Conservation (phyloP, 768 basidiomycete genomes). For the Lactarius vividus region DNA sequence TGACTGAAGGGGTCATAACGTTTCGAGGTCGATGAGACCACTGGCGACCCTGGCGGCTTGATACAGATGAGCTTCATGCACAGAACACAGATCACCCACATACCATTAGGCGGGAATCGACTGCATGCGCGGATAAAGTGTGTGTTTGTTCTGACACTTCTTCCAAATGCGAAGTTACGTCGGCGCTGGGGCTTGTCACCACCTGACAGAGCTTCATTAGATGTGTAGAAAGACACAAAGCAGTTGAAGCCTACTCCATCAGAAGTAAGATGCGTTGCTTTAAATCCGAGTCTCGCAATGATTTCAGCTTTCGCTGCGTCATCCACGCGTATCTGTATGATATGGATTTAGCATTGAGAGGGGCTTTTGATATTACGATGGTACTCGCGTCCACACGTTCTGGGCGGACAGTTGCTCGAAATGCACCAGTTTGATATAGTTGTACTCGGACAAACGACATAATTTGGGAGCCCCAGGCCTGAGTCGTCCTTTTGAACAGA, state of each 20-base stretch:
- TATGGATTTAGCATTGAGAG: too few species aligned
- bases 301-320: not conserved
- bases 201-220: not conserved
- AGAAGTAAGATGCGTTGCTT: too few species aligned
- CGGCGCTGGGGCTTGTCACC: not conserved
- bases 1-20: not conserved
- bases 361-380: not conserved
- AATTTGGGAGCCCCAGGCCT: not conserved
- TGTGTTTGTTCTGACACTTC: not conserved
- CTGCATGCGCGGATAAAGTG: not conserved
- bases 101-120: not conserved
- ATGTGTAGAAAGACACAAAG: not conserved
- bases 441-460: not conserved
- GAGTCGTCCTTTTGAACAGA: not conserved
- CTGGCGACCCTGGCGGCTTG: not conserved
- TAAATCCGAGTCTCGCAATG: not conserved
- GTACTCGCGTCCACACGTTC: slow-evolving; percentile 4
- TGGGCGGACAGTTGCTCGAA: not conserved
- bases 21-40: not conserved
- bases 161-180: not conserved
- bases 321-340: slow-evolving; percentile 12
- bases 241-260: not conserved
- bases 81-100: not conserved
- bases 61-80: not conserved
- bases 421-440: not conserved